phyloP scores from a whole-genome alignment of 1,284 basidiomycete species.

The Cystobasidium pallidum region DNA sequence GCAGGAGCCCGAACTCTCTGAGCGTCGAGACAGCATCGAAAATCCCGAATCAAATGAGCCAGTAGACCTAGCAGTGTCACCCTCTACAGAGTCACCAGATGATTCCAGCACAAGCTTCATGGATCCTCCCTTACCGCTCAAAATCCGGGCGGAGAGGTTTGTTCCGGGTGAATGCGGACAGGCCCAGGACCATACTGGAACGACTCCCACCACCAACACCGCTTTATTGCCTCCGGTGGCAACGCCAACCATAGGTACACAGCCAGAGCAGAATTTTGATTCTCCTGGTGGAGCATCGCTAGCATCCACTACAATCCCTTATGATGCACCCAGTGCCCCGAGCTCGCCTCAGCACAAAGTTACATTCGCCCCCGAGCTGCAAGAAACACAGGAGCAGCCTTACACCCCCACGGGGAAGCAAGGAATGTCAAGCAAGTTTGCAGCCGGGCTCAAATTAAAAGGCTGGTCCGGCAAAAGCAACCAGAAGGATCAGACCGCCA shows the following conservation, averaged over 20 bases:
- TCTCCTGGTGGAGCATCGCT: constrained; percentile 26
- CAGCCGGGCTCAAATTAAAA: constrained; percentile 30
- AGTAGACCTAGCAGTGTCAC: not conserved
- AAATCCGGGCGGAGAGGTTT: constrained; percentile 14
- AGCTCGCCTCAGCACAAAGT: constrained; percentile 25
- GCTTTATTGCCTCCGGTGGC: not conserved
- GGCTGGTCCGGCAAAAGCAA: constrained; percentile 31
- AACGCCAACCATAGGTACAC: constrained; percentile 1
- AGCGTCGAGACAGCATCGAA: not conserved
- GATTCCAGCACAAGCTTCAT: constrained; percentile 4
- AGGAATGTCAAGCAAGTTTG: constrained; percentile 26
- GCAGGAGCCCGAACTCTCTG: not conserved
- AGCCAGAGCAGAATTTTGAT: not conserved
- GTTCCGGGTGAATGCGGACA: not conserved
- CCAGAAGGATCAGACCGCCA: not conserved
- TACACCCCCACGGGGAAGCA: not conserved
- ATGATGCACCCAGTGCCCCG: constrained; percentile 5
- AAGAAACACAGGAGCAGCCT: constrained; percentile 5
- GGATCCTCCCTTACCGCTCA: constrained; percentile 31
- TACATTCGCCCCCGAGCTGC: constrained; percentile 8
- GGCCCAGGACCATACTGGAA: not conserved
- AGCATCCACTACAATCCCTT: constrained; percentile 38
- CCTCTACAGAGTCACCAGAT: not conserved
- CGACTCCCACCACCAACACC: not conserved
- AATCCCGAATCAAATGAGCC: not conserved